Evolutionary conservation across 2,329 filamentous ascomycete genomes (phyloP), one percentile per base, ranked within the genome.

Genomic region (Lasiodiplodia sp.): DNA sequence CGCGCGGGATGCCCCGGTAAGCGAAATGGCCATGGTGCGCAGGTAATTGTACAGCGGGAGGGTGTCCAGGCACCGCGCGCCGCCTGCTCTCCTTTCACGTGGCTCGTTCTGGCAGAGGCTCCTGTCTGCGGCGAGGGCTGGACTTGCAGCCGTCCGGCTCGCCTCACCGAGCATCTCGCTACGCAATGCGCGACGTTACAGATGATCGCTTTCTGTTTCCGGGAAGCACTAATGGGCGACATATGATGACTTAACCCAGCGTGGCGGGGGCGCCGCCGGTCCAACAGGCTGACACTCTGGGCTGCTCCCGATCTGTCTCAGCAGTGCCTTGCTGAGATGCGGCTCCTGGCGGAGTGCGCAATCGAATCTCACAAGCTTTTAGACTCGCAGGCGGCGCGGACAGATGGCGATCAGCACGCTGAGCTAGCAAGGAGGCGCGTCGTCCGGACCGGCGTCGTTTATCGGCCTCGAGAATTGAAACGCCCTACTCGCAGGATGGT

Each of bases 111-210:
- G 60, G 60, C 47, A 64, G 60, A 64, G 44, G 44, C 60, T 64
- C 60, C 60, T 52, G 47, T 8, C 60, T 14, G 37, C 51, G 60
- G 37, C 60, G 60, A 64, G 37, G 60, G 60, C 60, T 64, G 60
- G 40, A 47, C 60, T 18, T 51, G n/a, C 60, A 10, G 47, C 60
- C 60, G 60, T 52, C 47, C 60, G 60, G 44, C 60, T 52, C 60
- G 60, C 60, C 60, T 64, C 60, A 64, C 60, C 52, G 60, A 64
- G 60, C 51, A 64, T 64, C 60, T 64, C 60, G 60, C 60, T 64
- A 64, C 60, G 60, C 47, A 52, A 64, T 52, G 44, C 47, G 47
- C 44, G 47, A 64, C 60, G 60, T 64, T 64, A 64, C 60, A 64
- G 60, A 64, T 52, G 47, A 64, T 64, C 60, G 28, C 60, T 64